A percentile compares a stretch with the other conserved stretches of the same genome.
Evolutionary conservation across 1,284 basidiomycete species (phyloP).

Genomic region (Taiwanofungus camphoratus): DNA sequence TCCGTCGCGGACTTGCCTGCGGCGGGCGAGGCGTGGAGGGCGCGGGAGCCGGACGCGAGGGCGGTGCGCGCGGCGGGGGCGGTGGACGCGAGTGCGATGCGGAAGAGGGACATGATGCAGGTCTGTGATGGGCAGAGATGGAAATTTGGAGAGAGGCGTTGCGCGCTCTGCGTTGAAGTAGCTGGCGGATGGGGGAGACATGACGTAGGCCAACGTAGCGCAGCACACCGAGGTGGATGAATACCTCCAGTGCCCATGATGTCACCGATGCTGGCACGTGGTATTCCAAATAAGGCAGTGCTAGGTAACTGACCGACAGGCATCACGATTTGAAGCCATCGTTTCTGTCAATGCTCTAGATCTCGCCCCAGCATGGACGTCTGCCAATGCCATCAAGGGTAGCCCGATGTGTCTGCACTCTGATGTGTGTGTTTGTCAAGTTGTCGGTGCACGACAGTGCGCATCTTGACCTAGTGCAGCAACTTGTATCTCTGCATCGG

Average conservation of each 20-base stretch:
- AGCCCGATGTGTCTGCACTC: no score
- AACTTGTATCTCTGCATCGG: no score
- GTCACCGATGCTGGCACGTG: neutral
- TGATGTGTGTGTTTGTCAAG: no score
- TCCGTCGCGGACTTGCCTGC: conserved; percentile 51
- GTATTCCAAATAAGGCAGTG: no score
- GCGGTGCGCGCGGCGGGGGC: conserved; percentile 15
- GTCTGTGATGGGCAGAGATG: no score
- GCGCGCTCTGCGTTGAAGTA: neutral
- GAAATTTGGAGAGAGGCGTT: neutral
- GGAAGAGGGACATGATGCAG: conserved; percentile 22
- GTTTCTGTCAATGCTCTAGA: no score
- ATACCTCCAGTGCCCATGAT: neutral
- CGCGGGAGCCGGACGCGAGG: conserved; percentile 24
- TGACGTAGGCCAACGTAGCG: conserved; percentile 6
- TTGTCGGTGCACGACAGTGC: no score
- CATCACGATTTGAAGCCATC: no score
- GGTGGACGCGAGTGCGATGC: conserved; percentile 16
- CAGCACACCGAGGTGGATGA: neutral
- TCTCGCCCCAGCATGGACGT: no score
- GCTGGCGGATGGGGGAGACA: conserved; percentile 2
- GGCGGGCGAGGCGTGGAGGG: conserved; percentile 43
- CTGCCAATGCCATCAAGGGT: no score
- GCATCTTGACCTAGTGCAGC: no score
- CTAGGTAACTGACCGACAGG: no score